Base-by-base conservation (phyloP, 306 rosid genomes). In the Carpinus fangiana region DNA sequence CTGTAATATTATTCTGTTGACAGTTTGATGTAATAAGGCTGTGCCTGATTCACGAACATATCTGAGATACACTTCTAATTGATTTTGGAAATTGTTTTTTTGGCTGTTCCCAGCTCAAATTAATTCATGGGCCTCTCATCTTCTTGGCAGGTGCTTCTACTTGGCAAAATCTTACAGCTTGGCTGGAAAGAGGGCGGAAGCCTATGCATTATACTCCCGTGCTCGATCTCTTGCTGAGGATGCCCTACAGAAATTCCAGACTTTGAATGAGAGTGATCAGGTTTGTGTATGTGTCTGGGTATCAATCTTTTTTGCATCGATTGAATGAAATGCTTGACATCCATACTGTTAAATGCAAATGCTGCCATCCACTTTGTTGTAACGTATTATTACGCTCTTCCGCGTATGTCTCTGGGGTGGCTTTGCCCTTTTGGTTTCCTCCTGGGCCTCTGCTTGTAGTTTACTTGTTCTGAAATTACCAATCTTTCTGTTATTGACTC, bases 181-280 rank as follows among this genome's bases (percentile, higher is more conserved):
- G 87, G 98, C 99, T 84, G 93, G 90, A 77, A 90, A 87, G 91
- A 93, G 99, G 86, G 89, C 83, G 48, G 99, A 95, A 86, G 99
- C 98, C 16, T 91, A 95, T 88, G 93, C 87, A 72, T 83, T 95
- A 78, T 95, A 82, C 65, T 77, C 87, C 71, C 97, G 80, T 77
- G 97, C 97, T 79, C 93, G 86, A 38, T 76, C 83, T 71, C 87
- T 88, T 78, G 87, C 85, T 2, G 87, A 85, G 83, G 76, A 70
- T 57, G 87, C 84, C 73, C 73, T 85, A 47, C 69, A 76, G 73
- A 82, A 85, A 72, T 78, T 80, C 61, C 82, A 28, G 21, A 57
- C 80, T 17, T 26, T 48, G 31, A 45, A 73, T 75, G 53, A 38
- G 21, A 73, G 79, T 41, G 89, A 79, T 74, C 79, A 79, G 87